A percentile compares a stretch with the other conserved stretches of the same genome.
These are phyloP conservation scores for Phytopythium delawarense DNA, from an alignment of 352 stramenopile species.

Conservation along the genomic window DNA sequence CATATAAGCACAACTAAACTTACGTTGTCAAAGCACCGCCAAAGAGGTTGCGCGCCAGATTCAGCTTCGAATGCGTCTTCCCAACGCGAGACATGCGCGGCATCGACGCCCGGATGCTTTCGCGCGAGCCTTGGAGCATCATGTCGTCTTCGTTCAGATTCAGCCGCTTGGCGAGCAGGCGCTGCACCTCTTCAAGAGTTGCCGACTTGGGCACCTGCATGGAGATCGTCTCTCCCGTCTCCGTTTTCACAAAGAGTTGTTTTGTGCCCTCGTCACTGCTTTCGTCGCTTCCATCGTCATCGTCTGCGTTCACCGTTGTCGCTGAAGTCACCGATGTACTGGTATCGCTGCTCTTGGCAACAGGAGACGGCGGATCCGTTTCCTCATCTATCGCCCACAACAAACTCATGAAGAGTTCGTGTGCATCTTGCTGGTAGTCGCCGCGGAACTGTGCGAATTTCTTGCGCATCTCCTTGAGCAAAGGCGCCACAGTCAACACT, in stretches of 20 bases:
- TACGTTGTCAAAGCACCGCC: constrained; percentile 50
- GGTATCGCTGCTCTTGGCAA: constrained; percentile 16
- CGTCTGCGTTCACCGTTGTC: constrained; percentile 9
- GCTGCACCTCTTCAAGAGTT: constrained; percentile 46
- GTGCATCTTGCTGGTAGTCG: constrained; percentile 94
- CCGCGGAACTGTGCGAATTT: constrained; percentile 93
- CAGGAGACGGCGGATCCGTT: constrained; percentile 33
- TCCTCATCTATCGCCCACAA: constrained; percentile 87
- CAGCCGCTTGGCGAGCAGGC: constrained; percentile 47
- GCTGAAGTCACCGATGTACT: constrained; percentile 22
- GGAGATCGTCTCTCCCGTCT: constrained; percentile 54
- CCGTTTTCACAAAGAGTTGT: constrained; percentile 64
- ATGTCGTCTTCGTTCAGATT: constrained; percentile 55
- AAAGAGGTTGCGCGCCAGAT: constrained; percentile 61
- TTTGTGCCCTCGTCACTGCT: constrained; percentile 32
- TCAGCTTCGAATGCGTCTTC: constrained; percentile 45
- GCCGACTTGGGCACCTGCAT: constrained; percentile 45
- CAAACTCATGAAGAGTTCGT: constrained; percentile 94
- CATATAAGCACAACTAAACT: constrained; percentile 2
- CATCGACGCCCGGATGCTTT: constrained; percentile 1
- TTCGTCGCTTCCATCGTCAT: constrained; percentile 17
- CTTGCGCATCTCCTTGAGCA: constrained; percentile 65
- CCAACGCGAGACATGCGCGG: constrained; percentile 6
- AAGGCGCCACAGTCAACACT: constrained; percentile 48
- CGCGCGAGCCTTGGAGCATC: constrained; percentile 33